Conservation (phyloP, 2,329 filamentous ascomycete species). For the Fusarium sp. region DNA sequence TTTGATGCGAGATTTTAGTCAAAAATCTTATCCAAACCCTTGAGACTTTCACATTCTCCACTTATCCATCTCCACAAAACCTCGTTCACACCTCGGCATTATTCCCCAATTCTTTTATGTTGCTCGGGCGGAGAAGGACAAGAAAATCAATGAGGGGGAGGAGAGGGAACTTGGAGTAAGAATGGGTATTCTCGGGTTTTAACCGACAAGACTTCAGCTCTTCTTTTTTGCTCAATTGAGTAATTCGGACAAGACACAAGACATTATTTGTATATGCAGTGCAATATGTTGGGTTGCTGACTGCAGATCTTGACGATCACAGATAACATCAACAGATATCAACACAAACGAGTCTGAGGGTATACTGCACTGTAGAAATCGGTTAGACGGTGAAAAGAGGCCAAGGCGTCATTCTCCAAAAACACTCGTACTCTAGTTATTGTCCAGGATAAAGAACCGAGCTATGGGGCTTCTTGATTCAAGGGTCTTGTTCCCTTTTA, state of each 20-base stretch:
- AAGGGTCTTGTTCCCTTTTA: constrained; percentile 19
- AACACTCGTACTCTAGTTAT: constrained; percentile 16
- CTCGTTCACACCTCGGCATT: constrained; percentile 21
- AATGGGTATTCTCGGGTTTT: constrained; percentile 20
- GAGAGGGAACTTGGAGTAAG: constrained; percentile 19
- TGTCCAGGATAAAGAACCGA: constrained; percentile 27
- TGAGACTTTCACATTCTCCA: not conserved
- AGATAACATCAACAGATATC: not conserved
- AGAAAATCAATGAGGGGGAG: constrained; percentile 11
- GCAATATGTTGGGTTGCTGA: not conserved
- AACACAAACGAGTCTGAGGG: not conserved
- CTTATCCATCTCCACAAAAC: constrained; percentile 9
- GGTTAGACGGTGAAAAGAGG: constrained; percentile 6
- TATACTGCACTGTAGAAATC: not conserved
- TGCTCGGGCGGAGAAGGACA: constrained; percentile 3
- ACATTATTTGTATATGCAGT: too few relatives aligned
- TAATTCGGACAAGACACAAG: not conserved
- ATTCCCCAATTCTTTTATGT: constrained; percentile 26
- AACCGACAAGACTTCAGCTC: not conserved
- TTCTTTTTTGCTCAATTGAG: not conserved
- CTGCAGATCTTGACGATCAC: constrained; percentile 1
- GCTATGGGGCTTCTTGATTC: constrained; percentile 18
- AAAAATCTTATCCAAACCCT: constrained; percentile 10
- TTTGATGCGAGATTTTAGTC: constrained; percentile 9
- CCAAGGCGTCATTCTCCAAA: constrained; percentile 8